phyloP scores from a whole-genome alignment of 345 rosid species.

The Brassica nigra region DNA sequence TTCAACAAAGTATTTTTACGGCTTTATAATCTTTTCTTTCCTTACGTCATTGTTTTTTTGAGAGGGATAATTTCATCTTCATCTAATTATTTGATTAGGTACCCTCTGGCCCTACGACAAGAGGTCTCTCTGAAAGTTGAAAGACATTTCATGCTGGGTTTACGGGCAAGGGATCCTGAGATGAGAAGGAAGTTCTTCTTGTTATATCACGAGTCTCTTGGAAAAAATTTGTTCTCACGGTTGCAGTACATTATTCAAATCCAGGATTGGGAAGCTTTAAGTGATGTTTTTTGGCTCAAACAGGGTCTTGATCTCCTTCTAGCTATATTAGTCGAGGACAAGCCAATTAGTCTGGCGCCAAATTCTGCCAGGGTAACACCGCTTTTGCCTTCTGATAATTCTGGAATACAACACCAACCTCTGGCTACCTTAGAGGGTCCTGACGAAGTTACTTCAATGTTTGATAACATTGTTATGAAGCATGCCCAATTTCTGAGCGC shows the following conservation, averaged over 20 bases:
- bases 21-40: constrained; percentile 4
- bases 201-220: constrained; percentile 82
- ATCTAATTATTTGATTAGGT: constrained; percentile 55
- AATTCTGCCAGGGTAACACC: constrained; percentile 89
- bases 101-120: constrained; percentile 65
- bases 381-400: constrained; percentile 62
- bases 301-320: constrained; percentile 98
- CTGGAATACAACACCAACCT: constrained; percentile 58
- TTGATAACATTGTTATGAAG: constrained; percentile 79
- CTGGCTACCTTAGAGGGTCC: constrained; percentile 63
- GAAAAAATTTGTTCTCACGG: constrained; percentile 74
- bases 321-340: constrained; percentile 82
- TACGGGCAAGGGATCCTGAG: constrained; percentile 93
- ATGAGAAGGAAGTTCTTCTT: constrained; percentile 81
- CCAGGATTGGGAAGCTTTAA: constrained; percentile 99
- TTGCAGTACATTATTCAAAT: constrained; percentile 81
- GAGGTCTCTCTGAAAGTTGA: constrained; percentile 97
- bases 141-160: constrained; percentile 95
- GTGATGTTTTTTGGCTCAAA: constrained; percentile 99
- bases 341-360: constrained; percentile 92
- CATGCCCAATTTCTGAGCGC: constrained; percentile 87
- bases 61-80: constrained; percentile 21
- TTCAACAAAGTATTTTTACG: constrained; percentile 65
- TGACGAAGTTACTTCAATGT: constrained; percentile 73
- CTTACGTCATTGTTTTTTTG: constrained; percentile 22